Percentiles rank a stretch among this genome's conserved stretches.
phyloP scores from a whole-genome alignment of 2,329 filamentous ascomycete species.

The Penicillium verrucosum region DNA sequence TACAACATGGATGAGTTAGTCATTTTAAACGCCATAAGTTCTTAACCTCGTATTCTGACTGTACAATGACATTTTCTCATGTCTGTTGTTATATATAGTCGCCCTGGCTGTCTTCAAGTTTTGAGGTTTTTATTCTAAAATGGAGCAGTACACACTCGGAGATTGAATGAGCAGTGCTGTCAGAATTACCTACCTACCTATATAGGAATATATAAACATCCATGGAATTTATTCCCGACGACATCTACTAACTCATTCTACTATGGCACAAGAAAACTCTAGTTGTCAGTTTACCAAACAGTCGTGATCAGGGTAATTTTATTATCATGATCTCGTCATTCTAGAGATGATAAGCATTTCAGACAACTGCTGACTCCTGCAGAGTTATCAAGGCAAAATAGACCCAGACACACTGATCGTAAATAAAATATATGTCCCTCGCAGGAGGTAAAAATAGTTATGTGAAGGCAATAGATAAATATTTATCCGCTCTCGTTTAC shows the following conservation, averaged over 20 bases:
- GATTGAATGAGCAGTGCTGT: neutral
- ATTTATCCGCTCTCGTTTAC: too few species aligned
- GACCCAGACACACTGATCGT: neutral
- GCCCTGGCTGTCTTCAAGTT: neutral
- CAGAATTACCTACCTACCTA: neutral
- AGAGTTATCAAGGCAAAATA: neutral
- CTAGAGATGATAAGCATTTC: neutral
- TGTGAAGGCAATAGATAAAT: too few species aligned
- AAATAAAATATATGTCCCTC: neutral
- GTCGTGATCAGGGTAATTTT: neutral
- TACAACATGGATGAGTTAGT: neutral
- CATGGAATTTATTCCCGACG: neutral
- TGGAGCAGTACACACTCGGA: too few species aligned
- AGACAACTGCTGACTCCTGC: neutral
- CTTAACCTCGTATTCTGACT: neutral
- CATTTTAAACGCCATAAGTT: neutral
- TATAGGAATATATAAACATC: neutral
- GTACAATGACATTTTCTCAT: neutral
- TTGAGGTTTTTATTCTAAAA: too few species aligned
- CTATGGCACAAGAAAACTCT: neutral
- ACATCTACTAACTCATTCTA: neutral
- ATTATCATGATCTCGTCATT: slow-evolving; percentile 3
- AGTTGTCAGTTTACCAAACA: neutral
- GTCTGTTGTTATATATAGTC: neutral
- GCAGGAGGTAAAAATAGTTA: neutral